Conservation (phyloP, 805 yeast species). For the Candida namnaoensis region DNA sequence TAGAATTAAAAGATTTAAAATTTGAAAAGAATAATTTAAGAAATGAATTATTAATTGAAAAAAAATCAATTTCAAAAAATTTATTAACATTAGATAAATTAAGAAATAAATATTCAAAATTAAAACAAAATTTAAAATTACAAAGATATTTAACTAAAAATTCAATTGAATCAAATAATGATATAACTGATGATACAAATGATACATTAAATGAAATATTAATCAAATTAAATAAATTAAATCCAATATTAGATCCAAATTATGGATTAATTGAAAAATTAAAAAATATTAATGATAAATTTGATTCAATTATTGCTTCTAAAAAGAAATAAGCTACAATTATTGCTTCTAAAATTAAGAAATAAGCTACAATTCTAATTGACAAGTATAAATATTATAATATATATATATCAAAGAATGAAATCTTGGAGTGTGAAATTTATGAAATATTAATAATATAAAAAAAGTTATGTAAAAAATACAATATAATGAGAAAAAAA, state of each 20-base stretch:
- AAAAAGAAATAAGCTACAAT: no score
- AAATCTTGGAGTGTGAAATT: no score
- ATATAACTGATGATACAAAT: background rate
- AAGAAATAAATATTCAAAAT: slow-evolving; percentile 14
- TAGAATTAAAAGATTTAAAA: slow-evolving; percentile 20
- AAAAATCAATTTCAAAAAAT: slow-evolving; percentile 18
- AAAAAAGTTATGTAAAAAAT: no score
- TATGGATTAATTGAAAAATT: slow-evolving; percentile 19
- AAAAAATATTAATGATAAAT: slow-evolving; percentile 16
- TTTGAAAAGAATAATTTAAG: slow-evolving; percentile 21
- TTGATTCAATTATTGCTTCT: slow-evolving; percentile 2
- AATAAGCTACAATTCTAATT: no score
- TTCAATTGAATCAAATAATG: background rate
- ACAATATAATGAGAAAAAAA: no score
- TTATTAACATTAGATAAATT: slow-evolving; percentile 16
- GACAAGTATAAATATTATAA: no score
- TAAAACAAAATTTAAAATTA: slow-evolving; percentile 8
- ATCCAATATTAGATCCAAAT: slow-evolving; percentile 13
- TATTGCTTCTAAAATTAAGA: no score
- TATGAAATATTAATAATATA: no score
- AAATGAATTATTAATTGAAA: slow-evolving; percentile 17
- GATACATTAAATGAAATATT: background rate
- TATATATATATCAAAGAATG: no score
- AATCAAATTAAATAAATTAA: slow-evolving; percentile 7
- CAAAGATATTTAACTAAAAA: slow-evolving; percentile 11